These are phyloP conservation scores for Plenodomus biglobosus DNA, from an alignment of 2,329 filamentous ascomycete species.

Conservation along the genomic window DNA sequence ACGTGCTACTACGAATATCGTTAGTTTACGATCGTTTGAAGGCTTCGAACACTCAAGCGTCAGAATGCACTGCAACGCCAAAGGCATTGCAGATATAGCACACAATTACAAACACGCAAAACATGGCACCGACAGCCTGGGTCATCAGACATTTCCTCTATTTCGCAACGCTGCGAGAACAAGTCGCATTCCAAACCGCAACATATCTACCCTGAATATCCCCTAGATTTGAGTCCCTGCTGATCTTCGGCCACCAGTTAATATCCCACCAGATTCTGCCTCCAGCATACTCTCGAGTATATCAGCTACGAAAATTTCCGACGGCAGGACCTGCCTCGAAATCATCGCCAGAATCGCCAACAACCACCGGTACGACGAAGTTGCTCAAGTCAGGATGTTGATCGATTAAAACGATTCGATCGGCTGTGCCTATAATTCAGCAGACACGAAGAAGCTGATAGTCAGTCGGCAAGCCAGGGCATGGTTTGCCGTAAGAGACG, in stretches of 20 bases:
- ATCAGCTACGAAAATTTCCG: conserved; percentile 54
- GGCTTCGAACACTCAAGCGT: too few relatives aligned
- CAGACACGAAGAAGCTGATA: conserved; percentile 55
- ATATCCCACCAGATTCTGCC: conserved; percentile 46
- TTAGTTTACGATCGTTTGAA: too few relatives aligned
- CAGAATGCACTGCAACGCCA: too few relatives aligned
- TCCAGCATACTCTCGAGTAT: conserved; percentile 47
- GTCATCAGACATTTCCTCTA: conserved; percentile 17
- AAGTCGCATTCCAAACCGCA: conserved; percentile 52
- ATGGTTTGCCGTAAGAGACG: conserved; percentile 55
- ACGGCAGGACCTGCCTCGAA: conserved; percentile 58
- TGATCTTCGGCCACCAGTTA: conserved; percentile 57
- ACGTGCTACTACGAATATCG: too few relatives aligned
- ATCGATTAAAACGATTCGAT: conserved; percentile 57
- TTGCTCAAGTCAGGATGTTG: conserved; percentile 50
- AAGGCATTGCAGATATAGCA: too few relatives aligned
- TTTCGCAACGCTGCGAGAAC: conserved; percentile 46
- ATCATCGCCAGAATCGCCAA: conserved; percentile 40
- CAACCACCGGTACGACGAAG: conserved; percentile 49
- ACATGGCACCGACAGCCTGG: too few relatives aligned
- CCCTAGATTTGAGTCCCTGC: conserved; percentile 50
- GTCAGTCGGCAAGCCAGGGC: conserved; percentile 55
- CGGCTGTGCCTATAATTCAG: conserved; percentile 60
- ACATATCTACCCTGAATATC: conserved; percentile 54
- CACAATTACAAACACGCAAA: too few relatives aligned